Percentiles rank a stretch among this genome's conserved stretches.
These are phyloP conservation scores for Aspergillus sp. DNA, from an alignment of 2,329 filamentous ascomycete genomes.

Conservation along the genomic window DNA sequence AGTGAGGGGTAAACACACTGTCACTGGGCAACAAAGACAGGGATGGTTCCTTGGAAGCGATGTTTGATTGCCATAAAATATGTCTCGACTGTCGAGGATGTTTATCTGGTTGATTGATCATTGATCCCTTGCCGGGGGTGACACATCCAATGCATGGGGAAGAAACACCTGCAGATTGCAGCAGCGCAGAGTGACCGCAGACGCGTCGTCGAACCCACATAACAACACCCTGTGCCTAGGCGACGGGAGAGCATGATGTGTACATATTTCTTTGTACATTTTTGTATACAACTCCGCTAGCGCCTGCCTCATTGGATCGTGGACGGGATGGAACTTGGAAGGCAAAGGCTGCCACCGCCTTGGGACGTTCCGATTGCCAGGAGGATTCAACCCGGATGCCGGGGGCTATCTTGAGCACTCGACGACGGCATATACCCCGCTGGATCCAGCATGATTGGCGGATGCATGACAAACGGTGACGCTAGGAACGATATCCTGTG, in stretches of 20 bases:
- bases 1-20: conserved; percentile 3
- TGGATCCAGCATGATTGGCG: conserved; percentile 9
- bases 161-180: conserved; percentile 1
- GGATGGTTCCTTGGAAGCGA: conserved; percentile 5
- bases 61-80: conserved; percentile 2
- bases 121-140: conserved; percentile 5
- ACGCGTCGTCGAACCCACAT: not conserved
- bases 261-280: conserved; percentile 1
- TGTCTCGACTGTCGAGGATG: not conserved
- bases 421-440: conserved; percentile 15
- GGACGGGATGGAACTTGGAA: not conserved
- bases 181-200: not conserved
- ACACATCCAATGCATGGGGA: not conserved
- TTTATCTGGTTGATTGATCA: conserved; percentile 1
- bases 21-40: conserved; percentile 7
- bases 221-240: not conserved
- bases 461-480: conserved; percentile 18
- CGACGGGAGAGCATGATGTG: not conserved
- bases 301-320: not conserved
- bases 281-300: not conserved
- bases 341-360: not conserved
- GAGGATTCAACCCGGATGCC: conserved; percentile 9
- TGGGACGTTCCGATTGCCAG: conserved; percentile 1
- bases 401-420: conserved; percentile 6
- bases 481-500: conserved; percentile 22